Evolutionary conservation across 2,329 filamentous ascomycete species (phyloP), one percentile per base, ranked within the genome.

Genomic region (Phialocephala subalpina): DNA sequence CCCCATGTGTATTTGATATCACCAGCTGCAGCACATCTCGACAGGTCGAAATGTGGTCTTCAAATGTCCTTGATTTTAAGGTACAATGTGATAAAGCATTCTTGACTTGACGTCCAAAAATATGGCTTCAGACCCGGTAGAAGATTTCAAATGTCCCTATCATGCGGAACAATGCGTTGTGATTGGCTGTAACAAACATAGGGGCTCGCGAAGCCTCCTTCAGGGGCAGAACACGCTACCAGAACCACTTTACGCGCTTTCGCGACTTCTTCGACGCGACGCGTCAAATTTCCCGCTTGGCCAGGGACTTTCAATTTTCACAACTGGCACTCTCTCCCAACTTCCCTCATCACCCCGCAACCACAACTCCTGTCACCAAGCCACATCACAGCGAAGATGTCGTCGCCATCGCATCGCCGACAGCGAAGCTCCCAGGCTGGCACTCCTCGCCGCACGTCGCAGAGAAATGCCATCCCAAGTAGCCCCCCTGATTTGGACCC

Each of bases 391-490:
- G 49, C 55, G 74, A 80, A 67, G 63, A 90, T 90, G 88, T 91
- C 88, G 74, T 90, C 88, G 27, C 88, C 88, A 45, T 78, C 83
- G 67, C 81, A 82, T 73, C 82, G 85, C 73, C 83, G 87, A 73
- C 82, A 84, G 74, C 85, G 86, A 73, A 82, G 77, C 67, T 86
- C 86, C 14, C 83, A 84, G 69, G 82, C 84, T 53, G 82, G 79
- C 12, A 88, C 86, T 61, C 86, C 84, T 35, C 83, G 86, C 69
- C 82, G 85, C 72, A 82, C 80, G 74, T 88, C 87, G 61, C 83
- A 86, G 76, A 82, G 84, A 71, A 83, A 79, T 76, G 22, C 49
- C 27, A 53, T 84, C 60, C 83, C 80, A 62, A 83, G 80, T 73
- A 84, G 82, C 73, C 83, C 84, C 68, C 76, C 77, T 64, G 25